These are phyloP conservation scores for Fusarium compactum DNA, from an alignment of 2,329 filamentous ascomycete genomes.

Conservation along the genomic window DNA sequence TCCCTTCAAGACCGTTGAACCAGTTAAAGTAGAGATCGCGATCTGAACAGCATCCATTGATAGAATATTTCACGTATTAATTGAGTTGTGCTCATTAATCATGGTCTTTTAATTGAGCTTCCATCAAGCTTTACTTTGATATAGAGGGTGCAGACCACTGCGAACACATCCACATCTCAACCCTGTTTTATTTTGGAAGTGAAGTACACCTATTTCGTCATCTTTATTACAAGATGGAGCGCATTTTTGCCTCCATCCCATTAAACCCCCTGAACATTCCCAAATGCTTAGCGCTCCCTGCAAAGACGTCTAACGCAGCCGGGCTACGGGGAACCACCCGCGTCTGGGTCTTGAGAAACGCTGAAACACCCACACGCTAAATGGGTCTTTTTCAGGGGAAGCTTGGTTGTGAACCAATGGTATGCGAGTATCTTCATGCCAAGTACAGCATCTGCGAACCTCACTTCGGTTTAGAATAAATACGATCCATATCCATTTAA, in stretches of 20 bases:
- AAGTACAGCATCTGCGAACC: neutral
- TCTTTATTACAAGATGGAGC: neutral
- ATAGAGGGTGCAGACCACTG: neutral
- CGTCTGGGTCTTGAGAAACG: constrained; percentile 20
- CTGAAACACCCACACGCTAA: constrained; percentile 31
- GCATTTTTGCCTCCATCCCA: constrained; percentile 16
- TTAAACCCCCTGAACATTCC: constrained; percentile 38
- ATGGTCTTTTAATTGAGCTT: neutral
- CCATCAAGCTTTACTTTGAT: neutral
- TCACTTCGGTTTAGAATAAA: constrained; percentile 1
- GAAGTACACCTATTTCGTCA: neutral
- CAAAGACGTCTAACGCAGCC: constrained; percentile 33
- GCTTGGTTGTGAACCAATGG: constrained; percentile 13
- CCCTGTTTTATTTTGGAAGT: neutral
- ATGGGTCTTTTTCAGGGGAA: constrained; percentile 35
- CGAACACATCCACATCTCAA: too few relatives aligned
- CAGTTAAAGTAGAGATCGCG: constrained; percentile 4
- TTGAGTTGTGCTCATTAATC: neutral
- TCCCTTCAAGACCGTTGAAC: constrained; percentile 4
- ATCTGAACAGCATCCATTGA: neutral
- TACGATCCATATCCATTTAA: neutral
- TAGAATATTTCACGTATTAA: neutral
- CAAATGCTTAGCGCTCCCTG: constrained; percentile 33
- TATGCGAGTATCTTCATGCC: neutral
- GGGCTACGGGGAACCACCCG: constrained; percentile 28